Evolutionary conservation across 179 eudicot species (phyloP).

Genomic region (Carnegiea gigantea): DNA sequence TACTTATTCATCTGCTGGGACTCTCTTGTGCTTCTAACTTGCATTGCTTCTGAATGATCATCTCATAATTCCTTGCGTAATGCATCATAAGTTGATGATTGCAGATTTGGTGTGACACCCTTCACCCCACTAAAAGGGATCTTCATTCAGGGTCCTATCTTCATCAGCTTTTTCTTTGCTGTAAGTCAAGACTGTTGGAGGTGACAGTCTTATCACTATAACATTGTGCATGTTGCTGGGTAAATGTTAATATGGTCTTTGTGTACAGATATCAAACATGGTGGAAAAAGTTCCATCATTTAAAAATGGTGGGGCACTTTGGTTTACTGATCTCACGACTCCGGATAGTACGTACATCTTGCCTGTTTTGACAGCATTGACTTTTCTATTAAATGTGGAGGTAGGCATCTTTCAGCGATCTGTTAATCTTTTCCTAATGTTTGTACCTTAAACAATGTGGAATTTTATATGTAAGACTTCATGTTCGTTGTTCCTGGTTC

Average conservation of each 20-base stretch:
- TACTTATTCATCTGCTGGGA: neutral
- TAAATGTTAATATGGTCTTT: slow-evolving; percentile 10
- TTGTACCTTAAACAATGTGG: neutral
- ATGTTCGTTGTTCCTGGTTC: neutral
- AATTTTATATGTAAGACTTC: neutral
- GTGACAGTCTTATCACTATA: neutral
- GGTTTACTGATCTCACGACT: slow-evolving; percentile 90
- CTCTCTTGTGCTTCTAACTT: neutral
- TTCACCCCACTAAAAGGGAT: slow-evolving; percentile 78
- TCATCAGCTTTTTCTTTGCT: slow-evolving; percentile 80
- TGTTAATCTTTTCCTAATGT: neutral
- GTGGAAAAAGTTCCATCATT: slow-evolving; percentile 88
- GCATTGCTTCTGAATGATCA: neutral
- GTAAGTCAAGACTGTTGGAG: slow-evolving; percentile 47
- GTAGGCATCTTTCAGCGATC: slow-evolving; percentile 35
- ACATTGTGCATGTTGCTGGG: slow-evolving; percentile 10
- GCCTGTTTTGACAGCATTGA: slow-evolving; percentile 67
- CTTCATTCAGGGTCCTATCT: slow-evolving; percentile 74
- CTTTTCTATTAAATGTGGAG: slow-evolving; percentile 80
- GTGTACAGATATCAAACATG: slow-evolving; percentile 73
- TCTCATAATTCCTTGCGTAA: neutral
- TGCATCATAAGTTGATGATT: slow-evolving; percentile 19
- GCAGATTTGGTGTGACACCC: slow-evolving; percentile 82
- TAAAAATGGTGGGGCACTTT: slow-evolving; percentile 70
- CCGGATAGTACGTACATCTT: slow-evolving; percentile 72